Evolutionary conservation across 148 eudicot species (phyloP), one percentile per base, ranked within the genome.

Genomic region (Drosera capensis): DNA sequence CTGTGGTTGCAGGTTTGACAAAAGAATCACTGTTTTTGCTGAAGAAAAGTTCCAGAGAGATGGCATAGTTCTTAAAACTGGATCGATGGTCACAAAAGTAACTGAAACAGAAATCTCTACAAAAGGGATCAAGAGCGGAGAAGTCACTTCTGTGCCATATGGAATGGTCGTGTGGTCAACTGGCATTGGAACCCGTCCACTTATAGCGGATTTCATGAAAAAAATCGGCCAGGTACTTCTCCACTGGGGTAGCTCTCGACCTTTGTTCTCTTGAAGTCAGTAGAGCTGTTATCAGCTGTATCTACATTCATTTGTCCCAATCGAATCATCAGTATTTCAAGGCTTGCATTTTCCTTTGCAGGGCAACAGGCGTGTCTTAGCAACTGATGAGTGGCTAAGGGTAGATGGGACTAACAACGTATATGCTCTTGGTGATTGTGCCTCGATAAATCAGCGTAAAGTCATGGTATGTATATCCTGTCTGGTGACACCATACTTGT

Each of bases 351-450:
- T 37, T 51, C 14, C 2, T 19, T 37, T 9, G 5, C 66, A 79
- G 87, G 68, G 51, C 12, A 75, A 72, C 35, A 75, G 87, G 59
- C 87, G 87, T 40, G 87, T 59, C 25, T 52, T 79, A 65, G 87
- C 79, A 53, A 79, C 87, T 50, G 87, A 79, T 59, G 87, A 79
- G 56, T 79, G 87, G 87, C 72, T 79, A 29, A 72, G 87, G 36
- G 82, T 79, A 25, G 87, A 79, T 49, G 82, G 82, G 43, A 26
- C 44, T 23, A 65, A 62, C 38, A 56, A 37, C 60, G 67, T 75
- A 43, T 79, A 79, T 67, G 87, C 82, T 25, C 41, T 79, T 40
- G 87, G 87, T 46, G 87, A 79, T 58, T 72, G 79, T 56, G 87
- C 82, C 17, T 69, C 87, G 31, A 62, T 75, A 11, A 69, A 64